phyloP scores from a whole-genome alignment of 345 rosid species.

The Brassica carinata region DNA sequence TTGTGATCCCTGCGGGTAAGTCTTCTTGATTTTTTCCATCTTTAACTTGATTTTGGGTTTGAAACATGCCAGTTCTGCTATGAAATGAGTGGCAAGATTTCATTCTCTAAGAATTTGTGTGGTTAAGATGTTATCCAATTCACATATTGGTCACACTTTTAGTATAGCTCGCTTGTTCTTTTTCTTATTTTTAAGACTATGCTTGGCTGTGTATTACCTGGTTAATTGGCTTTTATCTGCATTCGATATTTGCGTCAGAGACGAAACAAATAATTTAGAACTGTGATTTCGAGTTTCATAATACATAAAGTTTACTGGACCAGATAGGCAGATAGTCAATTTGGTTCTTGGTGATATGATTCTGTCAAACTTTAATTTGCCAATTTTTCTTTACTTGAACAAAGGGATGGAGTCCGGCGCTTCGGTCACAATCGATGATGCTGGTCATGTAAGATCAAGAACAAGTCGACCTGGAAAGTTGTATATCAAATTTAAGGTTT shows the following conservation, averaged over 20 bases:
- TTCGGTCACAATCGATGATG: conserved; percentile 65
- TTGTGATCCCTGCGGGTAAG: conserved; percentile 82
- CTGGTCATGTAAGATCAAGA: conserved; percentile 64
- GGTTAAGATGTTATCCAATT: neutral
- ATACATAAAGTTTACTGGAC: conserved; percentile 8
- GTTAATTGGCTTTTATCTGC: conserved; percentile 13
- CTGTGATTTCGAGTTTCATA: conserved; percentile 2
- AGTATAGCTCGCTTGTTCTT: neutral
- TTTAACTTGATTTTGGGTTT: conserved; percentile 4
- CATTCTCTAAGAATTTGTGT: conserved; percentile 15
- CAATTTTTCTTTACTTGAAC: conserved; percentile 38
- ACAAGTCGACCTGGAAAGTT: conserved; percentile 67
- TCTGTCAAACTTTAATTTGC: conserved; percentile 14
- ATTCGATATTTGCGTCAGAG: neutral
- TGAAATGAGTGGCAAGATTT: conserved; percentile 17
- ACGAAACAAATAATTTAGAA: conserved; percentile 20
- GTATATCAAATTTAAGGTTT: conserved; percentile 79
- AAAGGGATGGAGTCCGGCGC: conserved; percentile 89
- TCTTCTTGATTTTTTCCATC: conserved; percentile 14
- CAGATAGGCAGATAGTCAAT: neutral
- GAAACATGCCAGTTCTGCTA: conserved; percentile 25
- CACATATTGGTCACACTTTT: neutral
- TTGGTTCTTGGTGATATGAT: neutral
- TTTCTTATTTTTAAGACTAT: neutral
- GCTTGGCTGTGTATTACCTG: conserved; percentile 1